Percentiles rank a stretch among this genome's conserved stretches.
Evolutionary conservation across 2,329 filamentous ascomycete genomes (phyloP).

Genomic region (Verticillium alfalfae): DNA sequence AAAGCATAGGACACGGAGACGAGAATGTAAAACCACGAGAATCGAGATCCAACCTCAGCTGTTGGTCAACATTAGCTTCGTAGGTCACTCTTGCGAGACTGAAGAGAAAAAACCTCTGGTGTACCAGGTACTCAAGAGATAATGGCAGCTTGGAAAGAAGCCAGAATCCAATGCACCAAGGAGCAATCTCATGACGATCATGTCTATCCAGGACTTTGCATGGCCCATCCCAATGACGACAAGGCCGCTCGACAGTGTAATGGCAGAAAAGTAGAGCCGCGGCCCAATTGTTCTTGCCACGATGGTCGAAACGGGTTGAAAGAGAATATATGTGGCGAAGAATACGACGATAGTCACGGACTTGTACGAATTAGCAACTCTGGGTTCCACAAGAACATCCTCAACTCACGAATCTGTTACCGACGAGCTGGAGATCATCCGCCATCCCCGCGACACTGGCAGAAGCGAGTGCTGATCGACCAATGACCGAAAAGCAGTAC

Average conservation of each 20-base stretch:
- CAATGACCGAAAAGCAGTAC: slow-evolving; percentile 74
- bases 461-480: slow-evolving; percentile 69
- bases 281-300: slow-evolving; percentile 62
- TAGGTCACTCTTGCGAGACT: too few relatives aligned
- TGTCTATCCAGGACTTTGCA: slow-evolving; percentile 39
- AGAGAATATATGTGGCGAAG: slow-evolving; percentile 67
- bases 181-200: slow-evolving; percentile 51
- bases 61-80: neutral
- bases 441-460: slow-evolving; percentile 66
- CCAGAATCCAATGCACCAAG: slow-evolving; percentile 62
- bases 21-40: slow-evolving; percentile 64
- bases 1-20: slow-evolving; percentile 62
- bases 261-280: slow-evolving; percentile 46
- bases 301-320: slow-evolving; percentile 67
- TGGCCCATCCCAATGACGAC: slow-evolving; percentile 65
- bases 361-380: slow-evolving; percentile 17
- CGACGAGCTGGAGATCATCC: slow-evolving; percentile 34
- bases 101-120: slow-evolving; percentile 46
- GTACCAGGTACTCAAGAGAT: slow-evolving; percentile 69
- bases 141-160: slow-evolving; percentile 67
- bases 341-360: slow-evolving; percentile 68
- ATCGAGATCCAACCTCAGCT: slow-evolving; percentile 66
- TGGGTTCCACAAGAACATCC: neutral
- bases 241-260: slow-evolving; percentile 54
- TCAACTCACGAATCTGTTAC: slow-evolving; percentile 34